Evolutionary conservation across 108 stramenopile species (phyloP), one percentile per base, ranked within the genome.

Genomic region (Nannochloropsis salina): DNA sequence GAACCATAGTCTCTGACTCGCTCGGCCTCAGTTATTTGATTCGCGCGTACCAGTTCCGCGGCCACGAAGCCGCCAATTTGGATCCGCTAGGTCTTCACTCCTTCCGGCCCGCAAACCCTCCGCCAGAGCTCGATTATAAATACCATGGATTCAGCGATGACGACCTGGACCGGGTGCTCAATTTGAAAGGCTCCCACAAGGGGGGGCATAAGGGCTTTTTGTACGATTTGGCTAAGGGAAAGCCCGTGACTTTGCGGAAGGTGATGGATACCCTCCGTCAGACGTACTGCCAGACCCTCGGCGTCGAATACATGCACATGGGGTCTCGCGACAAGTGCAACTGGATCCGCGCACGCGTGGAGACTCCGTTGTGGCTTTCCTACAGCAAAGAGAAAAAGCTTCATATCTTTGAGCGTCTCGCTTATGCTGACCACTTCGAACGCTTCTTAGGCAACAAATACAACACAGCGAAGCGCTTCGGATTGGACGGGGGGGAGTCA

Each of bases 271-370:
- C 93, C 44, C 91, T 99, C 42, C 86, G 93, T 84, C 92, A 94
- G 88, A 97, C 97, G 9, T 99, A 99, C 88, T 99, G 99, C 89
- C 92, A 94, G 20, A 96, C 96, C 9, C 83, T 98, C 18, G 99
- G 94, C 41, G 96, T 98, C 81, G 97, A 99, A 92, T 98, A 98
- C 90, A 98, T 98, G 97, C 99, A 99, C 92, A 98, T 99, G 85
- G 91, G 90, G 9, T 91, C 93, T 87, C 90, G 91, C 22, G 90
- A 95, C 42, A 95, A 96, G 92, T 95, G 94, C 92, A 99, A 99
- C 91, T 99, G 98, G 97, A 92, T 99, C 47, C 94, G 89, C 20
- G 94, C 96, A 90, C 94, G 96, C 80, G 92, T 99, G 82, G 99
- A 99, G 91, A 92, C 94, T 84, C 97, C 97, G 31, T 83, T 90